Percentiles rank a stretch among this genome's conserved stretches.
These are phyloP conservation scores for Sporothrix pallida DNA, from an alignment of 2,329 filamentous ascomycete genomes.

Conservation along the genomic window DNA sequence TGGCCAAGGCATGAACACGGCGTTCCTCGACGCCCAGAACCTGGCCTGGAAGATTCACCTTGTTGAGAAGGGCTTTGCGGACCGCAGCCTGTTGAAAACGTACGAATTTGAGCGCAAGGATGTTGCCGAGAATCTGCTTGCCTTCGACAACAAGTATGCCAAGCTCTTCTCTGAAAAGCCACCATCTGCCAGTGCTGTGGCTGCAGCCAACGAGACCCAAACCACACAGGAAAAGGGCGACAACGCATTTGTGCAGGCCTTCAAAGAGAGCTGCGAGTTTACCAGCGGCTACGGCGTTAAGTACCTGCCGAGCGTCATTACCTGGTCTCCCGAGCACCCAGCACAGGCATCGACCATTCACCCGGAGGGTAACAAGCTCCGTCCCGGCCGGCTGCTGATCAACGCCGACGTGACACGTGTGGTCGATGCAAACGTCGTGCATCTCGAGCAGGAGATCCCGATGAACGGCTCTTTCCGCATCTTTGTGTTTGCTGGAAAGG, in stretches of 20 bases:
- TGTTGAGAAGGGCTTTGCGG: slow-evolving; percentile 81
- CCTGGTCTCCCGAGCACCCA: slow-evolving; percentile 77
- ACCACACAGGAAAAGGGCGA: slow-evolving; percentile 54
- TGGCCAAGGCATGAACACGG: slow-evolving; percentile 81
- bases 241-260: slow-evolving; percentile 85
- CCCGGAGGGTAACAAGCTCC: slow-evolving; percentile 67
- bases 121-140: slow-evolving; percentile 80
- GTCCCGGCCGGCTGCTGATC: slow-evolving; percentile 75
- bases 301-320: slow-evolving; percentile 81
- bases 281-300: slow-evolving; percentile 90
- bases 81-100: slow-evolving; percentile 75
- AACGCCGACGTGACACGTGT: slow-evolving; percentile 85
- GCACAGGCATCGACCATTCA: slow-evolving; percentile 74
- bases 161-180: slow-evolving; percentile 84
- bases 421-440: slow-evolving; percentile 85
- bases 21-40: slow-evolving; percentile 82
- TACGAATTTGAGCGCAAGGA: slow-evolving; percentile 87
- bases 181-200: slow-evolving; percentile 74
- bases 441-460: slow-evolving; percentile 87
- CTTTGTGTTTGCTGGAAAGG: slow-evolving; percentile 81
- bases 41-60: slow-evolving; percentile 96
- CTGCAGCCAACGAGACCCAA: slow-evolving; percentile 48
- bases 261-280: slow-evolving; percentile 91
- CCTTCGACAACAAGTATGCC: slow-evolving; percentile 88
- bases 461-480: slow-evolving; percentile 87